phyloP scores from a whole-genome alignment of 495 filamentous ascomycete species.

The Penicillium mononematosum region DNA sequence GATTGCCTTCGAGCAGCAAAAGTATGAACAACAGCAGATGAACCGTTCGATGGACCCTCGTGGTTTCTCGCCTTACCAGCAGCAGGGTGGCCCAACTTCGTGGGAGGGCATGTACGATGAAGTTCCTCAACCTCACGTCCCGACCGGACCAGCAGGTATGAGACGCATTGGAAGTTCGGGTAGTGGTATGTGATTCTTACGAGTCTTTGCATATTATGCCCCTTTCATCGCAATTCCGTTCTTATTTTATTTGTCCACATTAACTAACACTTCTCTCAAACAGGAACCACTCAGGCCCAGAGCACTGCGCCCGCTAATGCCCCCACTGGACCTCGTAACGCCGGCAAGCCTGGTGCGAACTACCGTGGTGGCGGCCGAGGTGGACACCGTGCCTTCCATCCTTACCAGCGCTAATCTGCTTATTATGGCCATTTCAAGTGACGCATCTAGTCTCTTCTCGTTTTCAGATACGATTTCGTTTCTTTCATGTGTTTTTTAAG shows the following conservation, averaged over 20 bases:
- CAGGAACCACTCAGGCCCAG: slow-evolving; percentile 54
- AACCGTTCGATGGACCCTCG: slow-evolving; percentile 46
- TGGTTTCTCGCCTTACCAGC: slow-evolving; percentile 50
- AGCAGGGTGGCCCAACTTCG: slow-evolving; percentile 66
- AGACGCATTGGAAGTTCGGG: slow-evolving; percentile 51
- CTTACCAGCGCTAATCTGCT: slow-evolving; percentile 57
- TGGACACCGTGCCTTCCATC: slow-evolving; percentile 73
- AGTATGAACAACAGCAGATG: slow-evolving; percentile 75
- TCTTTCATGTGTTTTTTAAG: slow-evolving; percentile 11
- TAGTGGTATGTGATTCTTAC: slow-evolving; percentile 40
- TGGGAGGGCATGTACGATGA: slow-evolving; percentile 99
- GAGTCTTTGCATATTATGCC: slow-evolving; percentile 9
- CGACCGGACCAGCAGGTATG: slow-evolving; percentile 52
- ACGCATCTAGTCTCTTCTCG: background rate
- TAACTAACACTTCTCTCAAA: slow-evolving; percentile 18
- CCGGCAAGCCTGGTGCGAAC: slow-evolving; percentile 88
- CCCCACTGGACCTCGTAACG: slow-evolving; percentile 94
- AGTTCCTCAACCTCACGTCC: slow-evolving; percentile 80
- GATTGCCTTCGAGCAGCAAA: slow-evolving; percentile 81
- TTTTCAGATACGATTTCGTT: slow-evolving; percentile 7
- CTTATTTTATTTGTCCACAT: background rate
- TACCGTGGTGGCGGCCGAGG: slow-evolving; percentile 93
- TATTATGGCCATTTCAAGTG: background rate
- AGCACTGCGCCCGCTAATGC: slow-evolving; percentile 86
- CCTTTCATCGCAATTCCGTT: background rate